These are phyloP conservation scores for Cenchrus purpureus DNA, from an alignment of 176 grass and related monocot species.

Conservation along the genomic window DNA sequence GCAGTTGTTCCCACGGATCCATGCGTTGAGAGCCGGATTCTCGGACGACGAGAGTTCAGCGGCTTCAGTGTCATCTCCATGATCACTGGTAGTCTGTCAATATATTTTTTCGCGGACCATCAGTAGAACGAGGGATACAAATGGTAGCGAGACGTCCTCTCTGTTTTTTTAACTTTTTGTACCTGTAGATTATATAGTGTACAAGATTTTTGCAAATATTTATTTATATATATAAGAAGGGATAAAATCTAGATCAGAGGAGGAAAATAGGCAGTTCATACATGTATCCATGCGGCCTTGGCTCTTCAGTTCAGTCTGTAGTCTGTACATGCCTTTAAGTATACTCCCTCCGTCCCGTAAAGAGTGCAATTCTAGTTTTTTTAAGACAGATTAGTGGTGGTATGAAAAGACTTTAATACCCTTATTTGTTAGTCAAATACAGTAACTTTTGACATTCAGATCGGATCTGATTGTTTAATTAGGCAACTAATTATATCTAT, in stretches of 20 bases:
- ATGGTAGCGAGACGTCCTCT: conserved; percentile 2
- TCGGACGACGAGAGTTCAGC: conserved; percentile 87
- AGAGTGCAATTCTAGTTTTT: too few species aligned
- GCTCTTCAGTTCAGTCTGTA: conserved; percentile 18
- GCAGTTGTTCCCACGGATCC: conserved; percentile 74
- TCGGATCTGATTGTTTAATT: too few species aligned
- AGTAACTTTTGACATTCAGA: too few species aligned
- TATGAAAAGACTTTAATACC: too few species aligned
- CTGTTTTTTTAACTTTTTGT: conserved; percentile 35
- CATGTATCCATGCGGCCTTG: conserved; percentile 16
- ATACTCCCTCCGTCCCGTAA: too few species aligned
- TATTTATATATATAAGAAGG: conserved; percentile 63
- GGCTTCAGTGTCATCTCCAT: conserved; percentile 52
- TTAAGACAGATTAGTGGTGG: too few species aligned
- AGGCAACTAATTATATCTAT: too few species aligned
- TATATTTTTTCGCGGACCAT: conserved; percentile 37
- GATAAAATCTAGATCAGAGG: conserved; percentile 51
- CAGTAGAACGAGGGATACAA: conserved; percentile 28
- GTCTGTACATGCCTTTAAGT: conserved; percentile 49
- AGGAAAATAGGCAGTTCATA: conserved; percentile 44
- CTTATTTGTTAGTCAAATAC: too few species aligned
- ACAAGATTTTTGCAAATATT: conserved; percentile 71
- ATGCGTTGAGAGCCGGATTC: conserved; percentile 68
- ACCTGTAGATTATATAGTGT: conserved; percentile 72
- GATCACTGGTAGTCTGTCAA: conserved; percentile 35